Evolutionary conservation across 202 grass and related monocot species (phyloP).

Genomic region (Schoenoplectus triqueter): DNA sequence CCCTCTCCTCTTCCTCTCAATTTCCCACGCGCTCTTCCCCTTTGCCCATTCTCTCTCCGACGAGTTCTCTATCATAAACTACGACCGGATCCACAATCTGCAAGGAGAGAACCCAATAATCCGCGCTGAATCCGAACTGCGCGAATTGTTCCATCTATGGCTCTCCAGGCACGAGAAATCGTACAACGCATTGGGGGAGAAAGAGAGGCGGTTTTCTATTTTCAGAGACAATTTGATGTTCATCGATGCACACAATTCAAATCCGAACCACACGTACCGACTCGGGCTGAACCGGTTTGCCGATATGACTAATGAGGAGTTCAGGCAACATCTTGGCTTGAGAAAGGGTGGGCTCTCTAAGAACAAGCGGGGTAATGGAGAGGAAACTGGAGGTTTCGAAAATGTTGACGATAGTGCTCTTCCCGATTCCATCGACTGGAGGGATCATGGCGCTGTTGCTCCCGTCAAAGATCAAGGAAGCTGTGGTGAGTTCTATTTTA

Average conservation of each 20-base stretch:
- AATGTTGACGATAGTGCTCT: conserved; percentile 16
- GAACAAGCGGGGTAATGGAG: not conserved
- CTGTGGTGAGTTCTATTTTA: conserved; percentile 56
- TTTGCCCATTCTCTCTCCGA: conserved; percentile 10
- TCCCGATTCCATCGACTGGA: conserved; percentile 58
- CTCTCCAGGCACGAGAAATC: conserved; percentile 43
- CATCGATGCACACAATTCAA: conserved; percentile 69
- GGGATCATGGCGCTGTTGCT: conserved; percentile 68
- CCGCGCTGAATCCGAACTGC: conserved; percentile 53
- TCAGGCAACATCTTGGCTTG: conserved; percentile 49
- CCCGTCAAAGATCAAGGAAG: conserved; percentile 79
- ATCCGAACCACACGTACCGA: conserved; percentile 38
- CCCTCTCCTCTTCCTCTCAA: conserved; percentile 24
- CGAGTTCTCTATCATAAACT: conserved; percentile 69
- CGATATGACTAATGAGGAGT: conserved; percentile 88
- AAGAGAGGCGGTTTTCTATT: conserved; percentile 52
- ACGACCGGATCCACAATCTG: conserved; percentile 53
- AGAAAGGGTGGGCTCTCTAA: conserved; percentile 27
- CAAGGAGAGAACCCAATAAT: conserved; percentile 36
- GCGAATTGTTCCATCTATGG: conserved; percentile 60
- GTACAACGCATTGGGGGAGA: conserved; percentile 55
- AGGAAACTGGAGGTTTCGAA: conserved; percentile 4
- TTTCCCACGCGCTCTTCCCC: not conserved
- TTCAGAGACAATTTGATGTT: conserved; percentile 80
- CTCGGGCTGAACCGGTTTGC: conserved; percentile 75